Evolutionary conservation across 352 stramenopile genomes (phyloP).

Genomic region (Thalassiosira livingstoniorum): DNA sequence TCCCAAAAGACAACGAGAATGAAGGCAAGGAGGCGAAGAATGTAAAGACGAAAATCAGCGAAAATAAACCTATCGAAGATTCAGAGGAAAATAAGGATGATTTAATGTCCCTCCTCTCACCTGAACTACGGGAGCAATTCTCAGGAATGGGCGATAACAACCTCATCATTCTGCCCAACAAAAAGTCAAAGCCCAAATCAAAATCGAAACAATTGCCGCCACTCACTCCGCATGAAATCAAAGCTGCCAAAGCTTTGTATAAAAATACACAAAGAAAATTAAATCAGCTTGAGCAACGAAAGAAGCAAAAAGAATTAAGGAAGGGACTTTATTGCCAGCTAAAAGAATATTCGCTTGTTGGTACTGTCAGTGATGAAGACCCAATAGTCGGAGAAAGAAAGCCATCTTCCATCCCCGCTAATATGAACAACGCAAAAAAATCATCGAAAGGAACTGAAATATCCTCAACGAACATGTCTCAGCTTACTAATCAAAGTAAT

Average conservation of each 20-base stretch:
- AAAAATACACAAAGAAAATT: constrained; percentile 82
- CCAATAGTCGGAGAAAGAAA: neutral
- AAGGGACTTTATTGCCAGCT: constrained; percentile 75
- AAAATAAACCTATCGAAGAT: neutral
- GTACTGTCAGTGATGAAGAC: neutral
- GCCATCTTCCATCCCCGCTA: neutral
- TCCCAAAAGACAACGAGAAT: neutral
- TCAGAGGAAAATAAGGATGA: constrained; percentile 20
- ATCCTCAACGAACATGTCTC: neutral
- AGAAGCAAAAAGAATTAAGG: constrained; percentile 72
- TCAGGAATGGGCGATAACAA: constrained; percentile 53
- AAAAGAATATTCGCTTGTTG: constrained; percentile 68
- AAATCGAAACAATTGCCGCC: constrained; percentile 62
- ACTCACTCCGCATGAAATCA: constrained; percentile 74
- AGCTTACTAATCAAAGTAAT: neutral
- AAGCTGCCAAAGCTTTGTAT: constrained; percentile 70
- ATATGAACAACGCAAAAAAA: constrained; percentile 4
- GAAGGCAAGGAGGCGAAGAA: neutral
- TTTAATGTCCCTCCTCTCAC: constrained; percentile 68
- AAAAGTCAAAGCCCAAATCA: constrained; percentile 67
- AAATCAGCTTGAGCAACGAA: constrained; percentile 72
- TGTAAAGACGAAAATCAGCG: neutral
- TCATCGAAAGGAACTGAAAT: neutral
- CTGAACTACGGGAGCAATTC: constrained; percentile 67
- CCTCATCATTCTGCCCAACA: constrained; percentile 63